Conservation (phyloP, 2,329 filamentous ascomycete genomes). For the Cladosporium sp. region DNA sequence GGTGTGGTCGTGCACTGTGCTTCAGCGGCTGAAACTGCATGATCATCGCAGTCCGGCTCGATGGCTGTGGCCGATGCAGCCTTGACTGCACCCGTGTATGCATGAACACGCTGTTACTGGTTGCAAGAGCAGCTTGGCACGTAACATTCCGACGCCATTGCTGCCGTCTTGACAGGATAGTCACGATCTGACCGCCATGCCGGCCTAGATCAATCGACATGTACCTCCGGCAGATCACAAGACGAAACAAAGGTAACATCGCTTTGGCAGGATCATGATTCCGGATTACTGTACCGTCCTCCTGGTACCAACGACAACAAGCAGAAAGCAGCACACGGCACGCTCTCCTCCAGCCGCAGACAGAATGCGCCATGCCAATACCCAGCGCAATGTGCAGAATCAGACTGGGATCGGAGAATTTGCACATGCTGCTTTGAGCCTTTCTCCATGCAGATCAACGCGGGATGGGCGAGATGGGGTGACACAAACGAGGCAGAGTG, state of each 20-base stretch:
- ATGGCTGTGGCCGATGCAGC: neutral
- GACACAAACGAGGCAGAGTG: neutral
- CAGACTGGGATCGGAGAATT: neutral
- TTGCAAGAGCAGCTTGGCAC: neutral
- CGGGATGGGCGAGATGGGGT: neutral
- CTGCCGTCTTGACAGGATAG: neutral
- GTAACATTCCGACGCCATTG: neutral
- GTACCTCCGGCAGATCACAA: neutral
- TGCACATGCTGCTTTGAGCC: neutral
- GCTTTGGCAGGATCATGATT: neutral
- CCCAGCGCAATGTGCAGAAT: neutral
- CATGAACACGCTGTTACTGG: neutral
- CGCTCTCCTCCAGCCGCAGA: neutral
- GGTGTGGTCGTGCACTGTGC: neutral
- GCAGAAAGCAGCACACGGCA: neutral
- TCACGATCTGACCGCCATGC: neutral
- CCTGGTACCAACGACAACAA: neutral
- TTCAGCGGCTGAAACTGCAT: neutral
- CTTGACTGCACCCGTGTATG: neutral
- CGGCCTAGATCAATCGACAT: neutral
- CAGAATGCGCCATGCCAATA: conserved; percentile 17
- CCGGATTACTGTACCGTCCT: neutral
- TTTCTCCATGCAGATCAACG: neutral
- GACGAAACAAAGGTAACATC: neutral
- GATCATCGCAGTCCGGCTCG: neutral